Evolutionary conservation across 371 early-diverging fungal species (phyloP), one percentile per base, ranked within the genome.

Genomic region (Amoeboaphelidium protococcarum): DNA sequence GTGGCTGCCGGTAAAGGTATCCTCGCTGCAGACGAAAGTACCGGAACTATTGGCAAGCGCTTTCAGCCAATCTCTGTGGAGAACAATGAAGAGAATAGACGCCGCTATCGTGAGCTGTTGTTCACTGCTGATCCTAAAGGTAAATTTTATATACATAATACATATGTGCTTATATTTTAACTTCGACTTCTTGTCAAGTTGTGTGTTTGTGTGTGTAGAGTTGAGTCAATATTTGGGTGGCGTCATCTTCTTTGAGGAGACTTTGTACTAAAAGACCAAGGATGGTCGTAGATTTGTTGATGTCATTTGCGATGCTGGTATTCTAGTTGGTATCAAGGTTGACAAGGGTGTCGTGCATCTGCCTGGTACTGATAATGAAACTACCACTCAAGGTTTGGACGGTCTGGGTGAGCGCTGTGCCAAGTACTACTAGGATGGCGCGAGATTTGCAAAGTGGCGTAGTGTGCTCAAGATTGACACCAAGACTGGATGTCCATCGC

Each of bases 371-470:
- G 50, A 68, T 42, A 59, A 59, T 41, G 77, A 74, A 53, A 68
- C 71, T 50, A 66, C 73, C 45, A 70, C 73, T 49, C 66, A 63
- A 23, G 77, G 77, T 47, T 53, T 74, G 24, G 75, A 74, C 46
- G 73, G 68, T 47, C 47, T 77, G 47, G 64, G 57, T 23, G 60
- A 63, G 46, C 58, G 75, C 37, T 66, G 68, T 43, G 52, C 47
- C 37, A 54, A 61, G 48, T 66, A 65, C 58, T 62, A 62, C 59
- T 47, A 53, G 37, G 55, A 55, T 40, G 69, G 67, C 31, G 74
- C 73, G 24, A 59, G 66, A 16, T 75, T 77, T 61, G 71, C 75
- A 47, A 77, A 77, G 53, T 77, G 77, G 56, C 58, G 77, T 45
- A 64, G 59, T 46, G 65, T 76, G 41, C 63, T 74, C 45, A 62